Evolutionary conservation across 495 filamentous ascomycete species (phyloP).

Genomic region (Trichoderma asperelloides): DNA sequence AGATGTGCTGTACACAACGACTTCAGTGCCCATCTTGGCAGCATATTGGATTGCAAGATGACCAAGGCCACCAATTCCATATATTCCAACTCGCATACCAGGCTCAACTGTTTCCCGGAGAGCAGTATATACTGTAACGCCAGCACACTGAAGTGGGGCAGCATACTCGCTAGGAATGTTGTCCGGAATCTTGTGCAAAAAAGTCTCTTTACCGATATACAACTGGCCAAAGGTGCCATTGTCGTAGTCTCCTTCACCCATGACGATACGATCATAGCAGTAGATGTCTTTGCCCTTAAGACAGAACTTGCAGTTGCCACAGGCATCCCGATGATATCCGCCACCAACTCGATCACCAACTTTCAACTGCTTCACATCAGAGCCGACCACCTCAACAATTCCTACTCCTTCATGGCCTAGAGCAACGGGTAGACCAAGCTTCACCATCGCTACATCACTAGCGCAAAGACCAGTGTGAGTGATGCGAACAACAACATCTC

Average conservation of each 20-base stretch:
- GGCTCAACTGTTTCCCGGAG: constrained; percentile 28
- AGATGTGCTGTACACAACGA: constrained; percentile 45
- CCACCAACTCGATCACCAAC: constrained; percentile 52
- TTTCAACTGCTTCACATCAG: constrained; percentile 44
- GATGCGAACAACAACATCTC: constrained; percentile 17
- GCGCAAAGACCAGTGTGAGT: constrained; percentile 18
- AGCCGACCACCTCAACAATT: constrained; percentile 44
- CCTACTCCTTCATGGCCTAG: constrained; percentile 44
- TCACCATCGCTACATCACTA: constrained; percentile 13
- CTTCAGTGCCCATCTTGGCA: constrained; percentile 47
- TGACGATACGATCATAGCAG: constrained; percentile 15
- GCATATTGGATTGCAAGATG: constrained; percentile 55
- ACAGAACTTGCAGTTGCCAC: constrained; percentile 34
- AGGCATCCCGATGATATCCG: constrained; percentile 41
- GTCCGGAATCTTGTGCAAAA: constrained; percentile 34
- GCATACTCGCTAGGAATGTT: constrained; percentile 31
- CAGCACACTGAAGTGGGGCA: constrained; percentile 50
- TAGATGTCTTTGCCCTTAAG: constrained; percentile 21
- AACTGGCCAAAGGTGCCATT: constrained; percentile 14
- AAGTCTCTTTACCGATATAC: constrained; percentile 23
- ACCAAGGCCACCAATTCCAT: constrained; percentile 52
- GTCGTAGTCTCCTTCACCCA: constrained; percentile 13
- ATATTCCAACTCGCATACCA: constrained; percentile 37
- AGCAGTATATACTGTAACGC: constrained; percentile 46
- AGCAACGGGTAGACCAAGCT: constrained; percentile 10